Conservation (phyloP, 2,329 filamentous ascomycete species). For the Ascochyta clinopodiicola region DNA sequence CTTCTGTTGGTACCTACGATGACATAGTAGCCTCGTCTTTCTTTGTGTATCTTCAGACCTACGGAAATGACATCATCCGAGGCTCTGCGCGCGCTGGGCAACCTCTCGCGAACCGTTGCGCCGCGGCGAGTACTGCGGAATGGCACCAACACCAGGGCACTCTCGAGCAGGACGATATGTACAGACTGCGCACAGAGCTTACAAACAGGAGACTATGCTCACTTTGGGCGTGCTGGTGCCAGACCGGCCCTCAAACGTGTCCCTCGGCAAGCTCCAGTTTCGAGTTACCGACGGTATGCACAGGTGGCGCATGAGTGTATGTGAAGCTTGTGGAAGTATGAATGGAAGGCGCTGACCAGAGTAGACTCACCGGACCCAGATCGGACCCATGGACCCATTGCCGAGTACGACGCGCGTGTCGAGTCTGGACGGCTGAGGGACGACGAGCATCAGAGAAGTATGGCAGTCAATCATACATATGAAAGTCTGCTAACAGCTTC, state of each 20-base stretch:
- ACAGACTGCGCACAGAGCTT: slow-evolving; percentile 32
- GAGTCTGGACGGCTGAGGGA: slow-evolving; percentile 75
- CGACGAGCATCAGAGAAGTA: slow-evolving; percentile 90
- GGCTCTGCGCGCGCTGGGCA: slow-evolving; percentile 35
- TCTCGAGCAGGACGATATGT: slow-evolving; percentile 34
- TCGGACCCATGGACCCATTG: slow-evolving; percentile 70
- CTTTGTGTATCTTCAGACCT: background rate
- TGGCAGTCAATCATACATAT: slow-evolving; percentile 23
- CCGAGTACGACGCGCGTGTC: slow-evolving; percentile 87
- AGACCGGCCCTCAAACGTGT: slow-evolving; percentile 11
- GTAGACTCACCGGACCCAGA: slow-evolving; percentile 22
- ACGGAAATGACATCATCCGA: slow-evolving; percentile 46
- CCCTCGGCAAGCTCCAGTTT: slow-evolving; percentile 14
- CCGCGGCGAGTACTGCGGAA: slow-evolving; percentile 18
- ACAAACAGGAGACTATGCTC: slow-evolving; percentile 15
- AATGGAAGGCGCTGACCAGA: slow-evolving; percentile 10
- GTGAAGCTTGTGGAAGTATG: background rate
- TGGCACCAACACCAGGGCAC: slow-evolving; percentile 1
- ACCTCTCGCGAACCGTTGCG: slow-evolving; percentile 35
- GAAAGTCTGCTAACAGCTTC: slow-evolving; percentile 8
- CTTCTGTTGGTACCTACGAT: slow-evolving; percentile 6
- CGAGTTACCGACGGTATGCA: slow-evolving; percentile 36
- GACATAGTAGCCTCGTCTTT: slow-evolving; percentile 7
- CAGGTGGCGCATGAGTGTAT: slow-evolving; percentile 35
- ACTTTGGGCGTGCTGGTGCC: slow-evolving; percentile 7